phyloP scores from a whole-genome alignment of 78 protist genomes.

The Speleostelium caveatum region DNA sequence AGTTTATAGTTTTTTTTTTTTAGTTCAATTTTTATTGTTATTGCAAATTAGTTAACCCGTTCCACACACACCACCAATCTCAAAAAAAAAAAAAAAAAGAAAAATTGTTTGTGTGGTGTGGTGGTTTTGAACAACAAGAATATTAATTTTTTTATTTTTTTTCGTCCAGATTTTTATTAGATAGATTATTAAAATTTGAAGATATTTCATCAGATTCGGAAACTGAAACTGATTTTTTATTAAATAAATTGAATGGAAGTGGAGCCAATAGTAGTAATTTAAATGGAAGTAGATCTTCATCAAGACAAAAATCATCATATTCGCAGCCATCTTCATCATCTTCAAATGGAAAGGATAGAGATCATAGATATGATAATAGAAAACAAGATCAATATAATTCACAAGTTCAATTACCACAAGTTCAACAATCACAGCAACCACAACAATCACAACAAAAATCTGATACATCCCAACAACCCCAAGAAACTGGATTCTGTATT shows the following conservation, averaged over 20 bases:
- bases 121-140: not conserved
- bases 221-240: not conserved
- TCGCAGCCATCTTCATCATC: not conserved
- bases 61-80: not conserved
- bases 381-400: not conserved
- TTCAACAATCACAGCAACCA: no score
- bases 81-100: no score
- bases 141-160: not conserved
- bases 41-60: not conserved
- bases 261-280: not conserved
- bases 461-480: not conserved
- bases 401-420: no score
- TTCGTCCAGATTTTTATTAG: slow-evolving; percentile 33
- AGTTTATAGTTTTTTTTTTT: not conserved
- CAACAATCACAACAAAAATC: not conserved
- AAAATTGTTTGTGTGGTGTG: not conserved
- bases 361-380: not conserved
- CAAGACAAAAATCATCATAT: no score
- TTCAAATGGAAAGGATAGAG: not conserved
- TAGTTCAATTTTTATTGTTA: slow-evolving; percentile 1
- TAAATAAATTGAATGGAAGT: not conserved
- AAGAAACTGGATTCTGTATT: slow-evolving; percentile 38
- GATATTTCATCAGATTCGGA: slow-evolving; percentile 55
- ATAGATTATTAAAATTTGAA: slow-evolving; percentile 49
- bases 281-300: not conserved